phyloP scores from a whole-genome alignment of 75 land plant genomes.

The Sequoiadendron giganteum region DNA sequence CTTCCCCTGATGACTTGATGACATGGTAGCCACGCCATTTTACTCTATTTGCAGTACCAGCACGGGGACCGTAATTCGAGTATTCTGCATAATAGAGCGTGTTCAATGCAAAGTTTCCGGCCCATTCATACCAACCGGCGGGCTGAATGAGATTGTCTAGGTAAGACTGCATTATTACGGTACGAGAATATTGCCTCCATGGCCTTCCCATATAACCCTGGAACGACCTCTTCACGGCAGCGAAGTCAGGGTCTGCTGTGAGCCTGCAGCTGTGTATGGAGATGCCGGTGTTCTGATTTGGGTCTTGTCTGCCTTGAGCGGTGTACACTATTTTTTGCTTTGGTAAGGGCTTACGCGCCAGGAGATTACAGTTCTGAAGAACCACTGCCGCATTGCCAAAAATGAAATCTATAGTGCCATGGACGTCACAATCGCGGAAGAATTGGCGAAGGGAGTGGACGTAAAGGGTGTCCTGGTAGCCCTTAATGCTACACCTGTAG shows the following conservation, averaged over 20 bases:
- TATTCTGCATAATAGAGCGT: constrained; percentile 50
- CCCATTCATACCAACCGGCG: constrained; percentile 47
- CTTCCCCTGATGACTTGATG: constrained; percentile 11
- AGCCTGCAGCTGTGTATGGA: constrained; percentile 37
- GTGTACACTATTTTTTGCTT: constrained; percentile 31
- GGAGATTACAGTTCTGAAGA: constrained; percentile 40
- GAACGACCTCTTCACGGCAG: background rate
- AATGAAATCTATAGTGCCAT: constrained; percentile 55
- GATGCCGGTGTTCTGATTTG: constrained; percentile 30
- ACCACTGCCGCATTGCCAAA: constrained; percentile 53
- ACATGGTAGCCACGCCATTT: constrained; percentile 26
- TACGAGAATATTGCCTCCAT: constrained; percentile 37
- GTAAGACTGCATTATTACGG: constrained; percentile 25
- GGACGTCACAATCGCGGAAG: constrained; percentile 49
- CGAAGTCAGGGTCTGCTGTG: constrained; percentile 18
- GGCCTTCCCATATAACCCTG: constrained; percentile 31
- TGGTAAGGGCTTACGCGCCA: constrained; percentile 14
- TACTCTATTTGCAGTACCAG: constrained; percentile 24
- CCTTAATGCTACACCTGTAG: constrained; percentile 37
- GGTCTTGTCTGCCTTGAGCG: constrained; percentile 36
- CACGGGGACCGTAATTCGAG: constrained; percentile 29
- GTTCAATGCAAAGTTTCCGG: constrained; percentile 14
- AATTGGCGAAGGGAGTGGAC: constrained; percentile 51
- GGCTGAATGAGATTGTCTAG: constrained; percentile 23
- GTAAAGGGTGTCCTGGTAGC: constrained; percentile 62